Evolutionary conservation across 352 stramenopile species (phyloP), one percentile per base, ranked within the genome.

Genomic region (Phytophthora brassicae): DNA sequence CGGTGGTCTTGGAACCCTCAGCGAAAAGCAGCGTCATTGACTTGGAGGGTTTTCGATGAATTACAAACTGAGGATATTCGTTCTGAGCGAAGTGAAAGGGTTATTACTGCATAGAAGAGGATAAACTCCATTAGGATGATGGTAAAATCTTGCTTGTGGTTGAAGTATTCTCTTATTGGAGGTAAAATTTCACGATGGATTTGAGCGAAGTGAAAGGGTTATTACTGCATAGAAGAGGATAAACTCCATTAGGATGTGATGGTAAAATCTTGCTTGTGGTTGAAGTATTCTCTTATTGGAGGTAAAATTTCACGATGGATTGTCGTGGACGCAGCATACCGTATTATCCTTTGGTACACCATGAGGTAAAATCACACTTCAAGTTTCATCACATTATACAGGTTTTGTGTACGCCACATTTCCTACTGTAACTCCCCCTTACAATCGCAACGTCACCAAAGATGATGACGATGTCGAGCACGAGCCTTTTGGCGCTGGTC

Each of bases 21-120:
- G 78, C 81, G 54, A 86, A 88, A 65, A 86, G 72, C 24, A 94
- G 61, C 53, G 77, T 77, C 85, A 94, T 94, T 48, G 20, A 54
- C 26, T 44, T 19, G n/a, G 11, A 19, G 9, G 16, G 16, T 33
- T 13, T 33, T 55, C 22, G 14, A 33, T 35, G 43, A 48, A 56
- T 67, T 35, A 23, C 20, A 48, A 56, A 68, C 29, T 68, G 52
- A 58, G 12, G 20, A 26, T 41, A 17, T 39, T 49, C 16, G 9
- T 49, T 66, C 49, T 60, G 48, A 13, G 33, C 17, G 8, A 44
- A 56, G 20, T 9, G 36, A 38, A 22, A 35, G 35, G 29, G 14
- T 9, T 0, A 28, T 16, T 33, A n/a, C 12, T 31, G 52, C 50
- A 67, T 62, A 67, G 49, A 67, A 57, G n/a, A 52, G 38, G 36